Evolutionary conservation across 306 rosid species (phyloP).

Genomic region (Acacia acuminata): DNA sequence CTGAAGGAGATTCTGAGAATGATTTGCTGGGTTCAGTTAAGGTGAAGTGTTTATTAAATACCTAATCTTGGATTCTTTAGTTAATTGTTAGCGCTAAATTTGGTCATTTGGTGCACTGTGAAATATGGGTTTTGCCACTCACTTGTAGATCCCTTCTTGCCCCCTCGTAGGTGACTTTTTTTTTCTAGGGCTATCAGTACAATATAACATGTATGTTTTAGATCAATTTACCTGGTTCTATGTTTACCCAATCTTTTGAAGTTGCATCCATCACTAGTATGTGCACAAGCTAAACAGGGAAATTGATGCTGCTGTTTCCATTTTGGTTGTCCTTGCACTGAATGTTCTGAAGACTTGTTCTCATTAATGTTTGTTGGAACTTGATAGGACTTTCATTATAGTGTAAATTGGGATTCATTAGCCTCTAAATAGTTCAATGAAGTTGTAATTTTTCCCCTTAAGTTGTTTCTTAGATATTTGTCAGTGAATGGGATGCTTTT

Average conservation of each 20-base stretch:
- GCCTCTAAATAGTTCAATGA: constrained; percentile 15
- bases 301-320: constrained; percentile 1
- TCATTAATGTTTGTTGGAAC: neutral
- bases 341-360: constrained; percentile 1
- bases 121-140: neutral
- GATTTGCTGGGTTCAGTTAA: constrained; percentile 97
- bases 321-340: constrained; percentile 2
- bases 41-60: constrained; percentile 55
- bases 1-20: constrained; percentile 88
- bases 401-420: constrained; percentile 6
- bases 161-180: neutral
- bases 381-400: constrained; percentile 11
- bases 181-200: neutral
- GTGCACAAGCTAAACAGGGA: neutral
- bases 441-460: neutral
- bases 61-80: constrained; percentile 24
- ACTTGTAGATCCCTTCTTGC: neutral
- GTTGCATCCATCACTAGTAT: constrained; percentile 7
- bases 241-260: constrained; percentile 13
- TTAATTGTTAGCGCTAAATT: constrained; percentile 2
- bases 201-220: neutral
- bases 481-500: neutral
- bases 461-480: neutral
- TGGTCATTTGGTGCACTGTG: constrained; percentile 7
- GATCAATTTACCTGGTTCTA: constrained; percentile 6